Evolutionary conservation across 2,329 filamentous ascomycete genomes (phyloP), one percentile per base, ranked within the genome.

Genomic region (Parastagonospora avenae): DNA sequence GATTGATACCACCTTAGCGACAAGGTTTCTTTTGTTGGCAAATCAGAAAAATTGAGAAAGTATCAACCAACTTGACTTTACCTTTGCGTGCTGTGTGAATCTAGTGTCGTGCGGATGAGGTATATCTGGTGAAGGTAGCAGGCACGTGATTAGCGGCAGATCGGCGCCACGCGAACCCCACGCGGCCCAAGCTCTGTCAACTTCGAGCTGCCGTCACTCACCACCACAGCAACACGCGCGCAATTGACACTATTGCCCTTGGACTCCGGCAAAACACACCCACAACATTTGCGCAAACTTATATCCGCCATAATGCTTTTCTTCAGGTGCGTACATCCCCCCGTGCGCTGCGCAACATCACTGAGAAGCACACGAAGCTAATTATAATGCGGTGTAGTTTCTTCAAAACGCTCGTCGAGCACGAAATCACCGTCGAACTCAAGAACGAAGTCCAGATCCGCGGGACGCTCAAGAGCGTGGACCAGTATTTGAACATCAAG

Each of bases 401-500:
- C 81, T 97, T 97, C 86, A 97, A 97, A 77, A 97, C 93, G 46
- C 89, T 97, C 69, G 95, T 97, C 74, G 94, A 97, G 80, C 89
- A 94, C 64, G 88, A 95, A 80, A 92, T 99, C 70, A 97, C 92
- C 40, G 92, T 99, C 73, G 94, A 99, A 81, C 90, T 99, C 75
- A 99, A 99, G 80, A 99, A 99, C 76, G 94, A 99, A 78, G 96
- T 99, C 66, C 92, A 92, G 73, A 95, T 99, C 74, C 90, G 91
- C 67, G 94, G 94, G 62, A 95, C 88, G 31, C 83, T 99, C 62
- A 99, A 97, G 82, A 95, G 90, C 71, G 93, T 99, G 62, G 94
- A 99, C 74, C 94, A 97, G 80, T 99, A 96, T 78, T 85, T 99
- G 71, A 99, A 99, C 79, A 97, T 99, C 79, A 97, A 97, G 81